Conservation (phyloP, 2,329 filamentous ascomycete species). For the Canariomyces notabilis region DNA sequence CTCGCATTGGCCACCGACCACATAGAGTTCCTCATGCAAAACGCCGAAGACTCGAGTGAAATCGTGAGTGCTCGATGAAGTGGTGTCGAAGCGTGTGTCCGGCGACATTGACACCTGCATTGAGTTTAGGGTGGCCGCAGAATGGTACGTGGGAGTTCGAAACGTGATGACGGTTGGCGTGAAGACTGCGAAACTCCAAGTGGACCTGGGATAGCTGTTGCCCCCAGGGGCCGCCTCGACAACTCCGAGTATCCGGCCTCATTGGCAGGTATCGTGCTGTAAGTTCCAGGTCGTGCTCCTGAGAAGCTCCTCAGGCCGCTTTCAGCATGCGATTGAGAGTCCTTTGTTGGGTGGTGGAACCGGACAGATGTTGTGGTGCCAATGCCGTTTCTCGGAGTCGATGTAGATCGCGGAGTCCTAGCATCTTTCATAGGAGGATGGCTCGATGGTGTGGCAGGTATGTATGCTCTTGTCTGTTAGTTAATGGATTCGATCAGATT, state of each 20-base stretch:
- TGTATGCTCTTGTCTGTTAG: not conserved
- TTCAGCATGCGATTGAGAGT: not conserved
- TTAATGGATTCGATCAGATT: not conserved
- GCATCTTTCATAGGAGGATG: conserved; percentile 2
- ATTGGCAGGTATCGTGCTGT: not conserved
- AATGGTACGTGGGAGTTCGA: conserved; percentile 6
- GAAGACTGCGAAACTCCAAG: not conserved
- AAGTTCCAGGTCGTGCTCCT: not conserved
- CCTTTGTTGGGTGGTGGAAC: not conserved
- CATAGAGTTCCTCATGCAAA: not conserved
- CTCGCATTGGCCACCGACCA: too few relatives aligned
- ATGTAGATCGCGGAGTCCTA: not conserved
- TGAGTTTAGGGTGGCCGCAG: conserved; percentile 3
- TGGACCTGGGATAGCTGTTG: not conserved
- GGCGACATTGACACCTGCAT: not conserved
- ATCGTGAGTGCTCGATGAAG: too few relatives aligned
- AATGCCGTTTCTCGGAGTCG: conserved; percentile 6
- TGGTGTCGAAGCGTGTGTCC: not conserved
- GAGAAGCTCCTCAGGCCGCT: not conserved
- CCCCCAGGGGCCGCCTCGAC: not conserved
- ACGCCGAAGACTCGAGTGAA: too few relatives aligned
- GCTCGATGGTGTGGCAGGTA: conserved; percentile 11
- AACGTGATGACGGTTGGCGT: conserved; percentile 1
- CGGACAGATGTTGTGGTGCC: conserved; percentile 1
- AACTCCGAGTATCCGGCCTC: not conserved